A percentile compares a stretch with the other conserved stretches of the same genome.
Evolutionary conservation across 75 land plant species (phyloP).

Genomic region (Selaginella moellendorffii): DNA sequence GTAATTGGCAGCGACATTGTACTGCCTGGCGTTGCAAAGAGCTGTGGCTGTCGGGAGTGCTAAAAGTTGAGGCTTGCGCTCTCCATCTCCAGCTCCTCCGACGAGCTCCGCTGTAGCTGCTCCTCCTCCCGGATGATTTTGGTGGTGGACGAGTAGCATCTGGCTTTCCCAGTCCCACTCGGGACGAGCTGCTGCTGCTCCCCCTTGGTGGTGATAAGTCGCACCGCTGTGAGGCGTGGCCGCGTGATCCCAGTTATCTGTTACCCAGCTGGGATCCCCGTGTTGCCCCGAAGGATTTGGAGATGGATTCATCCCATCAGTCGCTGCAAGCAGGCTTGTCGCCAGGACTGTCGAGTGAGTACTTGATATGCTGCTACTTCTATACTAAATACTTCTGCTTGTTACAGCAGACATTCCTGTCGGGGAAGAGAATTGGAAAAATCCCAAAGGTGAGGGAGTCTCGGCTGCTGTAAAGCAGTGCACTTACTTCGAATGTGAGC

Average conservation of each 20-base stretch:
- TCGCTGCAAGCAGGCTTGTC: background rate
- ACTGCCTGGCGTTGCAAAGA: background rate
- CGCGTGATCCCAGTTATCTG: background rate
- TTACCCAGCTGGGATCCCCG: background rate
- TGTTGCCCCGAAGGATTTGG: background rate
- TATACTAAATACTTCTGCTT: no score
- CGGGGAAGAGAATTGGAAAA: no score
- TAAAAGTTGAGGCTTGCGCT: background rate
- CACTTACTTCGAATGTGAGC: no score
- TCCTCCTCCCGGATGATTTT: no score
- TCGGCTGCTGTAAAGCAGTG: no score
- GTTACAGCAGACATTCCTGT: no score
- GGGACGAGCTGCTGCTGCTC: background rate
- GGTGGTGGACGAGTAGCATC: background rate
- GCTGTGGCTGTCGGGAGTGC: background rate
- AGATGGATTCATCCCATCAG: background rate
- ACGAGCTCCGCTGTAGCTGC: background rate
- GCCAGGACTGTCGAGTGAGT: no score
- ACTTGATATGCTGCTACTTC: no score
- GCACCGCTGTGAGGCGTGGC: background rate
- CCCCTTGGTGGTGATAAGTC: no score
- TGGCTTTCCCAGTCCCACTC: constrained; percentile 1
- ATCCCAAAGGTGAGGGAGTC: no score
- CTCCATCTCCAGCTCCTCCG: no score
- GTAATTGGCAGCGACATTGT: background rate